Base-by-base conservation (phyloP, 73 alveolate species). In the Blepharisma stoltei region DNA sequence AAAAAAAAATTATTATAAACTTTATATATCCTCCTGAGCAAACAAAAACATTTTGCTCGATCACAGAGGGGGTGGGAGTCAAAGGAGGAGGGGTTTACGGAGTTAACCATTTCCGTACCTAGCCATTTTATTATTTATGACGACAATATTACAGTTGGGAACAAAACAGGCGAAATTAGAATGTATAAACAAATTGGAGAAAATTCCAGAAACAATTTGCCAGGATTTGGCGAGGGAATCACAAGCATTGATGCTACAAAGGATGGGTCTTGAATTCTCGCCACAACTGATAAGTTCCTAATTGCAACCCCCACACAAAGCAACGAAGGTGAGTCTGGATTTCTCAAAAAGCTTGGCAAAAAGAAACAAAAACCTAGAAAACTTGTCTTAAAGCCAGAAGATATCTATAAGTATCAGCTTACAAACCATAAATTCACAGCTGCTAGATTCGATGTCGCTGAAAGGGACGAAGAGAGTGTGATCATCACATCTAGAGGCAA, bases 401-500 rank as follows among this genome's bases (percentile, higher is more conserved):
- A 69, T 43, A 44, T 69, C 0, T 7, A 11, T 14, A 69, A n/a
- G 27, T 69, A 69, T 43, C 21, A 38, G 41, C 11, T 69, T n/a
- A 7, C n/a, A 14, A 44, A 9, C 21, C 32, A 14, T 7, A 25
- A 69, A 11, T 69, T 69, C 41, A 37, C 79, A 14, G 54, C 79
- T 14, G 79, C 79, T 8, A 69, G 27, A 43, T 69, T 69, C 6
- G 45, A 69, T 44, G 67, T 69, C 32, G 27, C 5, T 25, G 48
- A 14, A 18, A 9, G 18, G 2, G 4, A 43, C 4, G 79, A 46
- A 11, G 65, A 69, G 27, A 44, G 20, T n/a, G 23, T 20, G 79
- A 69, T 69, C 1, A 69, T 69, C 25, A 69, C 79, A 18, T 44
- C 67, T 18, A 69, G 54, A 69, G 79, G 79, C 11, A 69, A 69